These are phyloP conservation scores for Fusarium subglutinans DNA, from an alignment of 2,329 filamentous ascomycete genomes.

Conservation along the genomic window DNA sequence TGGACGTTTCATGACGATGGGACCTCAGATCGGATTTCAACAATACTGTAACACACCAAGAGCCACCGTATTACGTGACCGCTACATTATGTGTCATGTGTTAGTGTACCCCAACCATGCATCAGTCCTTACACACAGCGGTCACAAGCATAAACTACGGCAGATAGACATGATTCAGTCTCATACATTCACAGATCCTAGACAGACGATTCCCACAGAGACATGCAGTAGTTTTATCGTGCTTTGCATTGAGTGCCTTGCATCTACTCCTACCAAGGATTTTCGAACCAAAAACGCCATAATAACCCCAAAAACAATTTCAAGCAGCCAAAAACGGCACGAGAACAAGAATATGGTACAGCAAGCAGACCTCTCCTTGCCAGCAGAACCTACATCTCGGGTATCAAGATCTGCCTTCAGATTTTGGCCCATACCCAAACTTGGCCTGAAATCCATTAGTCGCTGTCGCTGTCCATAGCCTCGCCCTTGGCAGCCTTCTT, in stretches of 20 bases:
- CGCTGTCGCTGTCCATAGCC: conserved; percentile 63
- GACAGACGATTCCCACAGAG: background rate
- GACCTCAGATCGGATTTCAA: conserved; percentile 10
- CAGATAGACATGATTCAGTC: conserved; percentile 5
- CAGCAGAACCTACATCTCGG: conserved; percentile 36
- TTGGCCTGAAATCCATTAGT: conserved; percentile 47
- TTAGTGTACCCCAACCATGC: background rate
- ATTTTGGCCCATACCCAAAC: conserved; percentile 16
- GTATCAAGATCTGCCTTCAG: conserved; percentile 31
- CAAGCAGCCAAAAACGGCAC: conserved; percentile 35
- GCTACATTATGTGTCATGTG: conserved; percentile 13
- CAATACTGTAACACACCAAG: conserved; percentile 12
- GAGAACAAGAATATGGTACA: conserved; percentile 43
- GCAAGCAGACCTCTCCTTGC: conserved; percentile 40
- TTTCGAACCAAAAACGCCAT: conserved; percentile 44
- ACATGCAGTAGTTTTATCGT: conserved; percentile 34
- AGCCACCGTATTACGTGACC: conserved; percentile 15
- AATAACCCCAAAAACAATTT: conserved; percentile 36
- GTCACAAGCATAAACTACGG: conserved; percentile 17
- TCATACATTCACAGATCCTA: conserved; percentile 4
- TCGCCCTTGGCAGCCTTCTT: conserved; percentile 64
- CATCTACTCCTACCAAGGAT: conserved; percentile 45
- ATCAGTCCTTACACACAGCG: conserved; percentile 4
- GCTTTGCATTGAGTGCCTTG: conserved; percentile 43
- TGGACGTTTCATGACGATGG: conserved; percentile 32